Conservation (phyloP, 1,284 basidiomycete genomes). For the Pseudozyma tsukubaensis region DNA sequence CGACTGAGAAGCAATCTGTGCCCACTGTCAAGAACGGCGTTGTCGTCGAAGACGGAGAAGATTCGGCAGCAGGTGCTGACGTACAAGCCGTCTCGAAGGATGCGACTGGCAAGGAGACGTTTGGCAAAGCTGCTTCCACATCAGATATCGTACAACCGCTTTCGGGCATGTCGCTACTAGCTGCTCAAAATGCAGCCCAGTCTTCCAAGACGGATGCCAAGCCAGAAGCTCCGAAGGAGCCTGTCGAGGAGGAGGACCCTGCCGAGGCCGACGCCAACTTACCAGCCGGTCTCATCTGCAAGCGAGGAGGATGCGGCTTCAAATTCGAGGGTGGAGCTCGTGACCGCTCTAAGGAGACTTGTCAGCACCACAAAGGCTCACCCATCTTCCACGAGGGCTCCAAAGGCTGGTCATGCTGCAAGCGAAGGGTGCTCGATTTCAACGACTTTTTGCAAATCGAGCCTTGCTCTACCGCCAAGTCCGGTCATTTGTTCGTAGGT, state of each 20-base stretch:
- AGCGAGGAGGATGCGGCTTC: slow-evolving; percentile 52
- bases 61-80: slow-evolving; percentile 9
- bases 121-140: slow-evolving; percentile 14
- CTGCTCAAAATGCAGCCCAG: slow-evolving; percentile 39
- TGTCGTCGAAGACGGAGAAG: slow-evolving; percentile 28
- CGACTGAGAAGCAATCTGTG: slow-evolving; percentile 52
- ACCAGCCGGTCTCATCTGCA: slow-evolving; percentile 45
- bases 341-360: slow-evolving; percentile 48
- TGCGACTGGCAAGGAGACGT: slow-evolving; percentile 46
- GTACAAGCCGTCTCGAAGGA: slow-evolving; percentile 16
- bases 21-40: slow-evolving; percentile 43
- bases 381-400: slow-evolving; percentile 69
- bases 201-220: slow-evolving; percentile 11
- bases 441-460: slow-evolving; percentile 66
- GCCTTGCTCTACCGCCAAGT: slow-evolving; percentile 57
- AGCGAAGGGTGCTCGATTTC: slow-evolving; percentile 65
- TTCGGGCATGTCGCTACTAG: slow-evolving; percentile 38
- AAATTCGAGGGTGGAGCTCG: slow-evolving; percentile 38
- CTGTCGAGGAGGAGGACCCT: slow-evolving; percentile 42
- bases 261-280: slow-evolving; percentile 26
- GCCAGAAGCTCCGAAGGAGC: slow-evolving; percentile 10
- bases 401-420: slow-evolving; percentile 67
- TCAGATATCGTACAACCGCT: slow-evolving; percentile 35
- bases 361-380: slow-evolving; percentile 61
- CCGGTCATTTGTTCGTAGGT: slow-evolving; percentile 62